Conservation (phyloP, 2,329 filamentous ascomycete genomes). For the Alternaria atra region DNA sequence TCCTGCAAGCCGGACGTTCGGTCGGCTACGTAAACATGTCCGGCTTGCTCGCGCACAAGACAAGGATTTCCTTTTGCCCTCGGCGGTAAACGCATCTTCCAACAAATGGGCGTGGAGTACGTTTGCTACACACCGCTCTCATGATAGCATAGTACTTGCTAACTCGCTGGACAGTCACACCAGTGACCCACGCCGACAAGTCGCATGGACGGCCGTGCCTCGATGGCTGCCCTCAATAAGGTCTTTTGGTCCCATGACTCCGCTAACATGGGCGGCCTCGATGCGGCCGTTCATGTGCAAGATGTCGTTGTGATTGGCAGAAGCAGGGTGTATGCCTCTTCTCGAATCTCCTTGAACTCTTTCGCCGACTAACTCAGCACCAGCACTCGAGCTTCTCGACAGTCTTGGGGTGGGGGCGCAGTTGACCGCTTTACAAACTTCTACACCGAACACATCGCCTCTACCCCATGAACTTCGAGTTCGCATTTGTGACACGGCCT, state of each 20-base stretch:
- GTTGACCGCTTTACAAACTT: conserved; percentile 95
- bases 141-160: not conserved
- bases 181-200: not conserved
- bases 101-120: not conserved
- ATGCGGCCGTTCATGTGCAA: not conserved
- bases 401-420: conserved; percentile 57
- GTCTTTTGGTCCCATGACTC: not conserved
- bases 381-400: not conserved
- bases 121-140: not conserved
- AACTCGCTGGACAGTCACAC: not conserved
- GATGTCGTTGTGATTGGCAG: not conserved
- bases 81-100: not conserved
- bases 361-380: not conserved
- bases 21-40: conserved; percentile 28
- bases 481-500: conserved; percentile 97
- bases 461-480: conserved; percentile 87
- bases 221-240: not conserved
- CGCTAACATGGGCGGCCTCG: not conserved
- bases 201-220: not conserved
- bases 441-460: conserved; percentile 82
- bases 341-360: not conserved
- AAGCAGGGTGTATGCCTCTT: not conserved
- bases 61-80: not conserved
- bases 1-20: conserved; percentile 30
- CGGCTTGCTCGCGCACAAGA: not conserved